phyloP scores from a whole-genome alignment of 2,329 filamentous ascomycete species.

The Xylaria sp. region DNA sequence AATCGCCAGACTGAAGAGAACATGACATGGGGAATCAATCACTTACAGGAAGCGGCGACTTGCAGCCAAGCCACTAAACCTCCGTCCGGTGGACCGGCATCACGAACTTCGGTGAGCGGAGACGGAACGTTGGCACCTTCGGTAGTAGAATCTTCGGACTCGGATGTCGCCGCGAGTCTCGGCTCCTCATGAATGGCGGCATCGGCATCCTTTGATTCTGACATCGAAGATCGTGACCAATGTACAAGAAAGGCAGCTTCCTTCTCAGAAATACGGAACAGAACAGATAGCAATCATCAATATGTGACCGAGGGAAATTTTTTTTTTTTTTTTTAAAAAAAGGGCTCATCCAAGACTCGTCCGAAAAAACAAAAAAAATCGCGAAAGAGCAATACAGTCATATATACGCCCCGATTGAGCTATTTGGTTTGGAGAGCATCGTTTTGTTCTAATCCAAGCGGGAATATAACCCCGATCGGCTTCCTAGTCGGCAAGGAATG shows the following conservation, averaged over 20 bases:
- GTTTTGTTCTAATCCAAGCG: conserved; percentile 3
- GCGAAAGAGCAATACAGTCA: background rate
- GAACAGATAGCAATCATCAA: background rate
- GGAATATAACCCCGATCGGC: conserved; percentile 34
- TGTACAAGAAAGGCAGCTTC: background rate
- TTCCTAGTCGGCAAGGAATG: conserved; percentile 13
- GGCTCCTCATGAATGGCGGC: conserved; percentile 10
- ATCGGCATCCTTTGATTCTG: background rate
- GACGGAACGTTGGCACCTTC: background rate
- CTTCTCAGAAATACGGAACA: background rate
- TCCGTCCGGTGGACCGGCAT: conserved; percentile 39
- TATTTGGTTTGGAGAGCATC: background rate
- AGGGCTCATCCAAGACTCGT: background rate
- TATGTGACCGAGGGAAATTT: background rate
- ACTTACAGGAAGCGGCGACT: conserved; percentile 35
- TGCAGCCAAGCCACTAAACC: conserved; percentile 44
- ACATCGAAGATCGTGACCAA: conserved; percentile 5
- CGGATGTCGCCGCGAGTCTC: background rate
- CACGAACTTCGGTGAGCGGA: conserved; percentile 8
- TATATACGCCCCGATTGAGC: background rate
- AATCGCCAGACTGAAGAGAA: background rate
- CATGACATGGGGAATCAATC: background rate
- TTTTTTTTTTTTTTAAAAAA: no score
- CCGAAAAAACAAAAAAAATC: background rate
- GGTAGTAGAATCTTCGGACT: conserved; percentile 12